phyloP scores from a whole-genome alignment of 495 filamentous ascomycete genomes.

The Jackrogersella multiformis region DNA sequence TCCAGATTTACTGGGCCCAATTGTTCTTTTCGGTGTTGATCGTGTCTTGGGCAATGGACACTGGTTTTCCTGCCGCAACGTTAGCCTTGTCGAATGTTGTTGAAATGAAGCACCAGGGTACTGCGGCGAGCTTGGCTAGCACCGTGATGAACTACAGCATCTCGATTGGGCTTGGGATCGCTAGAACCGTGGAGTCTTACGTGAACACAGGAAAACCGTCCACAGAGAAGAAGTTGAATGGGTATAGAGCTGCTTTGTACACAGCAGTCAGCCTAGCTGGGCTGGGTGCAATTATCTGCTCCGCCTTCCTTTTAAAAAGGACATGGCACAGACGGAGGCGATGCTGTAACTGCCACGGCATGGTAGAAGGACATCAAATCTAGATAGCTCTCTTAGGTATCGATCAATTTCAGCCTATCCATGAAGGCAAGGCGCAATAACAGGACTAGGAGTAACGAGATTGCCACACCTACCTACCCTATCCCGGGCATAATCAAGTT shows the following conservation, averaged over 20 bases:
- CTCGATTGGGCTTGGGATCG: slow-evolving; percentile 71
- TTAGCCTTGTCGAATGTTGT: slow-evolving; percentile 65
- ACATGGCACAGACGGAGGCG: slow-evolving; percentile 5
- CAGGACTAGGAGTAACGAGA: too few relatives aligned
- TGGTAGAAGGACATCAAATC: not conserved
- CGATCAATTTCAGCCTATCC: not conserved
- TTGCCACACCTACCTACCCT: too few relatives aligned
- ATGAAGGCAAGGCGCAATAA: too few relatives aligned
- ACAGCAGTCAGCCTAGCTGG: slow-evolving; percentile 62
- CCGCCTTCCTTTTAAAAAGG: slow-evolving; percentile 18
- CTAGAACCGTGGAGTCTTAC: slow-evolving; percentile 68
- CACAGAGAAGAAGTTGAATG: slow-evolving; percentile 43
- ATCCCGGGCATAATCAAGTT: too few relatives aligned
- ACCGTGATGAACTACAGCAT: slow-evolving; percentile 75
- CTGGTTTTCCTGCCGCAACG: slow-evolving; percentile 66
- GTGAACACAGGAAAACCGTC: slow-evolving; percentile 58
- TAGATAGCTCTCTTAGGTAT: not conserved
- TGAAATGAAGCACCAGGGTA: slow-evolving; percentile 62
- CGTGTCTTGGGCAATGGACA: slow-evolving; percentile 67
- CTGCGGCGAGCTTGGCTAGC: slow-evolving; percentile 69
- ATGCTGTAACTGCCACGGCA: not conserved
- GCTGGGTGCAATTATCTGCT: slow-evolving; percentile 54
- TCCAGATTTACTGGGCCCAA: slow-evolving; percentile 66
- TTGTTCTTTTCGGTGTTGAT: slow-evolving; percentile 63
- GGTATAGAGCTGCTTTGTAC: slow-evolving; percentile 67